A percentile compares a stretch with the other conserved stretches of the same genome.
phyloP scores from a whole-genome alignment of 2,329 filamentous ascomycete genomes.

The Fusarium lateritium region DNA sequence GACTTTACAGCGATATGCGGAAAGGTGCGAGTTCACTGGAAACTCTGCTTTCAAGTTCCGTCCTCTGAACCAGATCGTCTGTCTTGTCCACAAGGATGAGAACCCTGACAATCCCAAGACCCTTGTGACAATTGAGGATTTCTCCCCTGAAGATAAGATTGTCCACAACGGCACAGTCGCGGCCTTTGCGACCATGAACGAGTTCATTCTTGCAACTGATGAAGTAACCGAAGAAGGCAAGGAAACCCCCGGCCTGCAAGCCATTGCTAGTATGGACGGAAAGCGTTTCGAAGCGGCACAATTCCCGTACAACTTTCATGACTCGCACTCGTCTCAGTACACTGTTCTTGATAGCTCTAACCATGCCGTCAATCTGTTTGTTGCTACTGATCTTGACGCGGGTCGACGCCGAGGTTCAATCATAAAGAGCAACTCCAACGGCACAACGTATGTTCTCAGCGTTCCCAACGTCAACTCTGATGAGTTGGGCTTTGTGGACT shows the following conservation, averaged over 20 bases:
- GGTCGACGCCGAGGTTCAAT: constrained; percentile 85
- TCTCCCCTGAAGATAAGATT: constrained; percentile 75
- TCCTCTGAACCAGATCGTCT: constrained; percentile 70
- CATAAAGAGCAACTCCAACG: constrained; percentile 98
- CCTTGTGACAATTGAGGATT: constrained; percentile 84
- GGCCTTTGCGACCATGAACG: constrained; percentile 93
- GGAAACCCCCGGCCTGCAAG: constrained; percentile 74
- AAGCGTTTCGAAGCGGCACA: constrained; percentile 83
- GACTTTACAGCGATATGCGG: constrained; percentile 79
- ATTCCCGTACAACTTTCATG: constrained; percentile 88
- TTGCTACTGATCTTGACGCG: constrained; percentile 78
- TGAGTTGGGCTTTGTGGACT: constrained; percentile 85
- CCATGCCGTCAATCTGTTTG: constrained; percentile 94
- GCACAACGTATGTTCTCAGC: constrained; percentile 93
- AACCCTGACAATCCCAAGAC: constrained; percentile 73
- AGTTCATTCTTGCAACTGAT: constrained; percentile 93
- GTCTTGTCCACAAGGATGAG: constrained; percentile 69
- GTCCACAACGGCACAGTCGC: constrained; percentile 73
- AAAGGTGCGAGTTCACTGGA: constrained; percentile 89
- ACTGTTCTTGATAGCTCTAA: constrained; percentile 96
- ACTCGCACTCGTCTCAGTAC: constrained; percentile 84
- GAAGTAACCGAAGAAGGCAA: constrained; percentile 68
- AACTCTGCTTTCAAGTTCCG: constrained; percentile 70
- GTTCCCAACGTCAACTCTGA: constrained; percentile 87
- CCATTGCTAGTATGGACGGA: constrained; percentile 89